A percentile compares a stretch with the other conserved stretches of the same genome.
phyloP scores from a whole-genome alignment of 176 grass and related monocot species.

The Pontederia paniculata region DNA sequence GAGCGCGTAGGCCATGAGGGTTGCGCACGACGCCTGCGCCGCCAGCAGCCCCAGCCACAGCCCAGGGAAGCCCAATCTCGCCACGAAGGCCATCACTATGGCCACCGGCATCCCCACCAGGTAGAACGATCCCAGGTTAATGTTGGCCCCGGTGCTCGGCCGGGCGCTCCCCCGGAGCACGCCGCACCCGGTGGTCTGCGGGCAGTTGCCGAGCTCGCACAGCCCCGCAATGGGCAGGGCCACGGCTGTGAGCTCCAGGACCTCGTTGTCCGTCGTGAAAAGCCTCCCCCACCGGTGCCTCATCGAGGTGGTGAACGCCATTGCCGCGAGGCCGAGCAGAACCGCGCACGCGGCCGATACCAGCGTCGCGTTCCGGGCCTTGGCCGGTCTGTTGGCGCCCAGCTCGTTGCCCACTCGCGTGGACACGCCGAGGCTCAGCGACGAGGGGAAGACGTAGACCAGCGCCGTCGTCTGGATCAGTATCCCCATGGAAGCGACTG shows the following conservation, averaged over 20 bases:
- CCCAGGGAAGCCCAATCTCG: conserved; percentile 59
- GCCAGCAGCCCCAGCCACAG: conserved; percentile 89
- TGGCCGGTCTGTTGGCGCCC: conserved; percentile 37
- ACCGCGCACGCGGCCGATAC: conserved; percentile 39
- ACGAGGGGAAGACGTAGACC: conserved; percentile 81
- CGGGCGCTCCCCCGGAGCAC: conserved; percentile 76
- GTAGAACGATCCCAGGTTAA: conserved; percentile 93
- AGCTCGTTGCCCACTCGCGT: conserved; percentile 80
- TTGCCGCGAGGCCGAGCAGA: conserved; percentile 34
- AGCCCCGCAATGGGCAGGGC: conserved; percentile 89
- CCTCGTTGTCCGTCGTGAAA: conserved; percentile 68
- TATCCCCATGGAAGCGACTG: conserved; percentile 95
- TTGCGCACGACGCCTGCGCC: conserved; percentile 67
- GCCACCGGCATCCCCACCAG: conserved; percentile 94
- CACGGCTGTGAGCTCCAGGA: conserved; percentile 48
- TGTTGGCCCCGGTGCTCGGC: conserved; percentile 56
- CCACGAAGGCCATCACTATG: conserved; percentile 44
- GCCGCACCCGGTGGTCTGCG: conserved; percentile 85
- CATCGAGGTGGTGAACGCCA: conserved; percentile 66
- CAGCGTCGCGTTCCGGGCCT: conserved; percentile 40
- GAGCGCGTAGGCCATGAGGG: conserved; percentile 56
- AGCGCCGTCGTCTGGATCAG: conserved; percentile 92
- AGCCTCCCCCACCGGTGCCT: conserved; percentile 54
- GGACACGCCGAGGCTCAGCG: conserved; percentile 77
- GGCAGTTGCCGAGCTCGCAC: conserved; percentile 96